Evolutionary conservation across 2,329 filamentous ascomycete species (phyloP).

Genomic region (Dactylellina drechsleri): DNA sequence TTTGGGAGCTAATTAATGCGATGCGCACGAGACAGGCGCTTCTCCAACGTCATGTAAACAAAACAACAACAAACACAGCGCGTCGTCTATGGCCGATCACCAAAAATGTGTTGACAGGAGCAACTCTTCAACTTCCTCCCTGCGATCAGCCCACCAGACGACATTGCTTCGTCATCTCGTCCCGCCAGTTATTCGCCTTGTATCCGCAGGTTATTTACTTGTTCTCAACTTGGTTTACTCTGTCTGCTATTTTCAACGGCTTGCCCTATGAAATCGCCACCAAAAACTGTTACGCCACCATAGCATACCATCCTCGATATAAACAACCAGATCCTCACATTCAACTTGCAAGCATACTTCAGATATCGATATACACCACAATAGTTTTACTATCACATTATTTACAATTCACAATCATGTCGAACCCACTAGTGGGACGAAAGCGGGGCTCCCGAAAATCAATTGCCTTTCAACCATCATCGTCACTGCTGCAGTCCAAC

Average conservation of each 20-base stretch:
- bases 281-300: too few species aligned
- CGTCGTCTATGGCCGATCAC: constrained; percentile 31
- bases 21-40: not conserved
- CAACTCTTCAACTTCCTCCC: constrained; percentile 26
- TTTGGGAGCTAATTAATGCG: constrained; percentile 17
- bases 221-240: not conserved
- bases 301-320: not conserved
- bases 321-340: not conserved
- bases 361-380: not conserved
- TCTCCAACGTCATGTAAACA: constrained; percentile 46
- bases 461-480: constrained; percentile 53
- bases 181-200: not conserved
- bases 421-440: constrained; percentile 18
- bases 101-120: constrained; percentile 52
- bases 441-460: constrained; percentile 52
- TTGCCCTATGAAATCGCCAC: not conserved
- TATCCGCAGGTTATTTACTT: constrained; percentile 11
- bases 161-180: constrained; percentile 28
- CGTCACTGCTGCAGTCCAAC: constrained; percentile 39
- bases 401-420: constrained; percentile 20
- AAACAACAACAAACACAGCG: constrained; percentile 50
- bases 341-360: too few species aligned
- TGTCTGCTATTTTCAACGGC: constrained; percentile 11
- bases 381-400: not conserved
- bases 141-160: constrained; percentile 46